Evolutionary conservation across 2,329 filamentous ascomycete species (phyloP).

Genomic region (Dissoconium aciculare): DNA sequence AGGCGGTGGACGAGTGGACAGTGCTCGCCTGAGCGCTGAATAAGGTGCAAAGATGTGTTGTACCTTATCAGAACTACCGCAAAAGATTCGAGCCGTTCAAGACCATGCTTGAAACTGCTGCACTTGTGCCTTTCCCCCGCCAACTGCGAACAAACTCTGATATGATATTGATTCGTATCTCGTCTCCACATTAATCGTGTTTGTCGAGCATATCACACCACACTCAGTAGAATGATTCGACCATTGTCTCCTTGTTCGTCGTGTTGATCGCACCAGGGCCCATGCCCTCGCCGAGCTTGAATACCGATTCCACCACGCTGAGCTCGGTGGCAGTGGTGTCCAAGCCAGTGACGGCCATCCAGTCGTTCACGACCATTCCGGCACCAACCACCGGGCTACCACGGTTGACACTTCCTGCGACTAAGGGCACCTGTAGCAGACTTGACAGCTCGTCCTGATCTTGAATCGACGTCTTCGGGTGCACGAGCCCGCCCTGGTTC

Average conservation of each 20-base stretch:
- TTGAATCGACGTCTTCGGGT: slow-evolving; percentile 91
- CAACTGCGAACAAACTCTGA: too few species aligned
- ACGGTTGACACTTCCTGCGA: slow-evolving; percentile 85
- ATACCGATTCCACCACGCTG: slow-evolving; percentile 90
- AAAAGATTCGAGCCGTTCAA: too few species aligned
- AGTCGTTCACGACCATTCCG: slow-evolving; percentile 94
- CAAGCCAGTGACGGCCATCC: slow-evolving; percentile 88
- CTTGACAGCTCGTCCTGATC: slow-evolving; percentile 95
- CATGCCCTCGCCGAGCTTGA: slow-evolving; percentile 70
- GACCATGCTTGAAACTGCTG: too few species aligned
- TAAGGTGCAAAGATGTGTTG: too few species aligned
- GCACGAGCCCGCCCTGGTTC: slow-evolving; percentile 92
- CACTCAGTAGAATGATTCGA: slow-evolving; percentile 89
- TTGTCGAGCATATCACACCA: too few species aligned
- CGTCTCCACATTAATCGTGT: too few species aligned
- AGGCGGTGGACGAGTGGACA: too few species aligned
- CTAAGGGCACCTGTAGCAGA: slow-evolving; percentile 85
- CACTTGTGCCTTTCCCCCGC: too few species aligned
- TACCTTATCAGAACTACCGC: too few species aligned
- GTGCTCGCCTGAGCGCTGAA: too few species aligned
- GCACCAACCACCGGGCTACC: slow-evolving; percentile 91
- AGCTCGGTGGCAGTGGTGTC: slow-evolving; percentile 96
- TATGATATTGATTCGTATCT: too few species aligned
- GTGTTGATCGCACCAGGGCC: slow-evolving; percentile 66
- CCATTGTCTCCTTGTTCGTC: slow-evolving; percentile 90